Evolutionary conservation across 1,139 yeast genomes (phyloP), one percentile per base, ranked within the genome.

Genomic region (Martiniozyma asiatica): DNA sequence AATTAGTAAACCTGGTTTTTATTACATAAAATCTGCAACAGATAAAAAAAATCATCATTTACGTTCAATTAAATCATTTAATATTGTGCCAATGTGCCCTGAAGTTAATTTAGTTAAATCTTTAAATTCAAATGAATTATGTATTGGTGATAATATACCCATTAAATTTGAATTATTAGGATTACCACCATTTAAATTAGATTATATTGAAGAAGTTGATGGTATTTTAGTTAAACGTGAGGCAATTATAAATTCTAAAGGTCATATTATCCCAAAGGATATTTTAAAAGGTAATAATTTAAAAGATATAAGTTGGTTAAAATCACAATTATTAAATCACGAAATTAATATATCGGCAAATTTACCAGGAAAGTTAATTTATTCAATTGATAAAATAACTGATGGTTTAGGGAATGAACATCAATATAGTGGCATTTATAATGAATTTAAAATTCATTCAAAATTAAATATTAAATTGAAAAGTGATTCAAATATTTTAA

Each of bases 81-180:
- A 84, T 20, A 48, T 77, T 20, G 65, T 89, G 10, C 73, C 93
- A 1, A 53, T 63, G 24, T 89, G 99, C 51, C 99, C 99, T 1
- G 59, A 59, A 13, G 92, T 82, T 1, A 51, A 11, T 11, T 15
- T 13, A 11, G n/a, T n/a, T n/a, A 16, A 9, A 8, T 8, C 13
- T 7, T 6, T 20, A 8, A n/a, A 17, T 9, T 14, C 24, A 11
- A 20, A 8, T 20, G 70, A 75, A 42, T 65, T 68, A 39, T 85
- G 95, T 56, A 56, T 76, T 22, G 80, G 75, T 5, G 78, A 71
- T 37, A 56, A 77, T n/a, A 45, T 44, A 19, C 42, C 43, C 19
- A 13, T 53, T 5, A 22, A 56, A 27, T 61, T 85, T 19, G 61
- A 68, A 4, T 66, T 75, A 1, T 58, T 59, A 24, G 95, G 95